Base-by-base conservation (phyloP, 768 basidiomycete genomes). In the Podaxis carcinomalis region DNA sequence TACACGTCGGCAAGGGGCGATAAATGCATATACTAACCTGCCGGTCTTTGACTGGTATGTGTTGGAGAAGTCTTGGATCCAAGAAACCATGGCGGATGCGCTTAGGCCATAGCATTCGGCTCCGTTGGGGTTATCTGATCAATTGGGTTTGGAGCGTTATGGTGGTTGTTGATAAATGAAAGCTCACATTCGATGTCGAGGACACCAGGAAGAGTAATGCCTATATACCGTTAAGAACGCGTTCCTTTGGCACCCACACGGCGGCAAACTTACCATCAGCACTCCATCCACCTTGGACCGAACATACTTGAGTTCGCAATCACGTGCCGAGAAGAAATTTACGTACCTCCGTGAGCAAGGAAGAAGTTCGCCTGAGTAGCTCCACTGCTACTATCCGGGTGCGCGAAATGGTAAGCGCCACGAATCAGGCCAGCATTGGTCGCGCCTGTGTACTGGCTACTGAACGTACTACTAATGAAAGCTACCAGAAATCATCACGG, bases 371-470 rank as follows among this genome's bases (percentile, higher is more conserved):
- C 87, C 67, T 89, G 87, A 10, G 76, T 68, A 0, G 84, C 85
- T 28, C 87, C 87, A 28, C 78, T 77, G 19, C 80, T 81, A 13
- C 52, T 46, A 63, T 80, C 78, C 1, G 85, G 86, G 59, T 74
- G 84, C 1, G 85, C 85, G 63, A 84, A 87, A 67, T 86, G 85
- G 68, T 86, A 87, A 16, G 70, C 70, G 2, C 88, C 88, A 19
- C 85, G 81, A 51, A 86, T 86, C 55, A 87, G 70, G 13, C 79
- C 79, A 3, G 77, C 79, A 40, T 80, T 75, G 1, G 83, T 84
- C 2, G 86, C 84, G 5, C 85, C 83, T 1, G 59, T 77, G 65
- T 85, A 88, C 64, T 88, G 78, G 58, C 67, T 67, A 50, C 73
- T 75, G 71, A 86, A 86, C 11, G 70, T 49, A 0, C 80, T 76